Evolutionary conservation across 2,329 filamentous ascomycete genomes (phyloP), one percentile per base, ranked within the genome.

Genomic region (Fusarium torulosum): DNA sequence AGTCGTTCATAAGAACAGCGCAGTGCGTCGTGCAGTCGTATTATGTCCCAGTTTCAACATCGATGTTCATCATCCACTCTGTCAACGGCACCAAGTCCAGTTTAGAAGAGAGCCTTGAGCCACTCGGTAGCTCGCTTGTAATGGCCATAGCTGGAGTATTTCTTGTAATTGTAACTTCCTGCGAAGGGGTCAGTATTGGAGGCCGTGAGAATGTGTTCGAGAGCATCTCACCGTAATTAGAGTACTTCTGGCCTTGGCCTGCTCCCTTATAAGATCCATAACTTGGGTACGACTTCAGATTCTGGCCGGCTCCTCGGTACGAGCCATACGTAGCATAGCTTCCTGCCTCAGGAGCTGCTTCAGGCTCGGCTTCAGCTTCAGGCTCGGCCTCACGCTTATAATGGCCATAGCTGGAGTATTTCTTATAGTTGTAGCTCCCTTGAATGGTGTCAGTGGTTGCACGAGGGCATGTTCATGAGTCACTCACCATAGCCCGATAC

Each of bases 1-100:
- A 59, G 38, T 69, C 43, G 62, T 67, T 69, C 62, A 53, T 35
- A 45, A 47, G 66, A 67, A 69, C 66, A 35, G 43, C 53, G n/a
- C 20, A 51, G 33, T 50, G 65, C 43, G 46, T 68, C 19, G 43
- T 41, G 43, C 54, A 19, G 42, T 43, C 10, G 9, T 60, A 25
- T 67, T 51, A 19, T 49, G 27, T 53, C 41, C 23, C 23, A 35
- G 25, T 53, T 43, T 20, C 35, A 35, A 33, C 2, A 13, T 15
- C 21, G 9, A 11, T 20, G 19, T 11, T 20, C 17, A 17, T 25
- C 25, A 19, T 13, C 3, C 5, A 21, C 13, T 41, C 11, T 35
- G 10, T 29, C 27, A 13, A 29, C 4, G 15, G 3, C 38, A n/a
- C 4, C 21, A 27, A 23, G 5, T 17, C n/a, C 9, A 45, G 20